Base-by-base conservation (phyloP, 2,329 filamentous ascomycete species). In the Xylaria sp. region DNA sequence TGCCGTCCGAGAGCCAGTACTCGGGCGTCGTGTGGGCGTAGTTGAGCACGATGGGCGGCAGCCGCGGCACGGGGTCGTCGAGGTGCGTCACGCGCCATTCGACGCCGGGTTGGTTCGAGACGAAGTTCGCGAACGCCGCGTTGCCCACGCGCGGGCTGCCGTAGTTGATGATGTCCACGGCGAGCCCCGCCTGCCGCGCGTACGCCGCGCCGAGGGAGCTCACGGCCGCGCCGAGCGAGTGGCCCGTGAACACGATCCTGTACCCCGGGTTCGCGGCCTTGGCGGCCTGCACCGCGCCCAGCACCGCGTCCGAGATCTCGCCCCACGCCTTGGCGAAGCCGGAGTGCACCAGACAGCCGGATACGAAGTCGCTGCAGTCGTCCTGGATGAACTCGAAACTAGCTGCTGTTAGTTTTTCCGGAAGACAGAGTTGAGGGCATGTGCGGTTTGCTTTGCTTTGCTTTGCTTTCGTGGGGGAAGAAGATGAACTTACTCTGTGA, bases 11-110 rank as follows among this genome's bases (percentile, higher is more conserved):
- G 44, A 91, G 82, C 85, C 88, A 93, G 80, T 89, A 92, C 82
- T 94, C 92, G 1, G 91, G 90, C 18, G 84, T 87, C n/a, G 88
- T 86, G 78, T 93, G 91, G 48, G 85, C 81, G 81, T 89, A 94
- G 41, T 87, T 86, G 61, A 91, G 78, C 55, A 86, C 62, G 66
- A 88, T 80, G 12, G 90, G 87, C 1, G 91, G 91, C 46, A 94
- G 83, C 52, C 89, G 86, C 0, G 92, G 90, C 1, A 94, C 87
- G 0, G 90, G 89, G 77, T 94, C 92, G 73, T 86, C 82, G 51
- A 80, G 80, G 80, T 94, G 91, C 1, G 91, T 93, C 61, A 92
- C 82, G 71, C 91, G 89, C 81, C 84, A 90, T 72, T 88, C 86
- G 65, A 77, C 77, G 63, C 87, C 87, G 1, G 80, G 67, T 73